Conservation (phyloP, 2,329 filamentous ascomycete species). For the Pseudogymnoascus sp. region DNA sequence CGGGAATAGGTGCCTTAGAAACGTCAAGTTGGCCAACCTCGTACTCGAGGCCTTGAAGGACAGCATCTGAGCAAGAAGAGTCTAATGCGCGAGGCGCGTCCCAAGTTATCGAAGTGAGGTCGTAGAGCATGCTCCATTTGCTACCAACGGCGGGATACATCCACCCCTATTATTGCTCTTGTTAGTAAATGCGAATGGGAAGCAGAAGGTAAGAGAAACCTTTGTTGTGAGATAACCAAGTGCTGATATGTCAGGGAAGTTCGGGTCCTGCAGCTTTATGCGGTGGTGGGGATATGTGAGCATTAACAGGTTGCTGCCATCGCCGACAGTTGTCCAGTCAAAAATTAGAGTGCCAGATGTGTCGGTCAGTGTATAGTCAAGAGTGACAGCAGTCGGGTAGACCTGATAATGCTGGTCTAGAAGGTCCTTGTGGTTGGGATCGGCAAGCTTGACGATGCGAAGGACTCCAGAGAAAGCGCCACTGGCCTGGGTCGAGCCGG, state of each 20-base stretch:
- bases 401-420: constrained; percentile 21
- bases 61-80: constrained; percentile 18
- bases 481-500: constrained; percentile 18
- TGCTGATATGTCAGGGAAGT: constrained; percentile 18
- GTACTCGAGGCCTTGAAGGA: constrained; percentile 22
- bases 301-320: constrained; percentile 20
- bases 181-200: background rate
- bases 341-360: constrained; percentile 21
- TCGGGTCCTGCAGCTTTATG: constrained; percentile 19
- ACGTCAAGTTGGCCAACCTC: constrained; percentile 19
- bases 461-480: constrained; percentile 19
- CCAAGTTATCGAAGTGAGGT: constrained; percentile 21
- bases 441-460: constrained; percentile 20
- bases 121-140: constrained; percentile 21
- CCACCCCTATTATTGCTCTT: constrained; percentile 17
- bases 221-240: constrained; percentile 23
- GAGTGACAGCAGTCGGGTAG: constrained; percentile 18
- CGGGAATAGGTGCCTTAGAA: constrained; percentile 18
- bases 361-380: constrained; percentile 21
- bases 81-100: constrained; percentile 21
- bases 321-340: constrained; percentile 20
- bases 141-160: constrained; percentile 23
- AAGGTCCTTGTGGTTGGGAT: constrained; percentile 19
- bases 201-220: constrained; percentile 13
- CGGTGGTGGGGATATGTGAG: constrained; percentile 25